Evolutionary conservation across 1,284 basidiomycete species (phyloP), one percentile per base, ranked within the genome.

Genomic region (Cutaneotrichosporon sp.): DNA sequence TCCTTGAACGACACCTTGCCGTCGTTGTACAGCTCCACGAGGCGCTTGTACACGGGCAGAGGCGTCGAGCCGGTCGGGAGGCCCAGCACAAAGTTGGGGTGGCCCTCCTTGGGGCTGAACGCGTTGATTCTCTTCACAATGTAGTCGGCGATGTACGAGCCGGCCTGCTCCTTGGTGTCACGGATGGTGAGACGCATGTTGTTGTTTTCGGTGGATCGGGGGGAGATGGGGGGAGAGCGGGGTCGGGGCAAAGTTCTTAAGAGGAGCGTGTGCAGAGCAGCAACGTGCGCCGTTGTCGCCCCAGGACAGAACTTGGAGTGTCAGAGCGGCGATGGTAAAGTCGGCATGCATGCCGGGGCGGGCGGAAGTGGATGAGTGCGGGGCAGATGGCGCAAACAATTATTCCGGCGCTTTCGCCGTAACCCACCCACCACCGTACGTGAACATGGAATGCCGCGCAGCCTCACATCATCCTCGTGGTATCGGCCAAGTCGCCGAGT

Each of bases 1-100:
- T 72, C 56, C 69, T 75, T 76, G 73, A 81, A 92, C 85, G 88
- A 89, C 65, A 94, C 84, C 67, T 87, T 86, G 42, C 87, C 89
- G 11, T 84, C 85, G 77, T 91, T 88, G 72, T 91, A 87, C 61
- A 91, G 81, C 72, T 85, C 82, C 71, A 94, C 90, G 66, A 95
- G 85, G 25, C 85, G 82, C 80, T 89, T 87, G 84, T 95, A 95
- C 5, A 91, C 92, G 24, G 89, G 88, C 71, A 94, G 88, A 22
- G 92, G 92, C 1, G 89, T 91, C 10, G 89, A 91, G 16, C 91
- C 92, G 0, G 92, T 94, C 0, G 91, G 91, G 18, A 92, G 84
- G 60, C 91, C 92, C 38, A 94, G 84, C 8, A 94, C 89, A 75
- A 95, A 93, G 62, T 73, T 53, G 1, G 90, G 89, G 60, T 83